Conservation (phyloP, 2,329 filamentous ascomycete genomes). For the Nemania bipapillata region DNA sequence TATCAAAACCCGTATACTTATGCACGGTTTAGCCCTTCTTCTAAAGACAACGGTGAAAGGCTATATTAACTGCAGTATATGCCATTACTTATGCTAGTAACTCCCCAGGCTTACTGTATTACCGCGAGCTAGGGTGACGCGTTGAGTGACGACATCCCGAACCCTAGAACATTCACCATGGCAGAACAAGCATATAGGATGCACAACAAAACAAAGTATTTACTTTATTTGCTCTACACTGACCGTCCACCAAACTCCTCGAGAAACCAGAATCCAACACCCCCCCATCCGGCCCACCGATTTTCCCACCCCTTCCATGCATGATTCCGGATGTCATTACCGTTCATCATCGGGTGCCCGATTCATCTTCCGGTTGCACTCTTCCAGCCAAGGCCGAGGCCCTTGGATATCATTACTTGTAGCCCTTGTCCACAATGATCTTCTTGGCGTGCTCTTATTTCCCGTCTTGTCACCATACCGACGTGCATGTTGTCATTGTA, state of each 20-base stretch:
- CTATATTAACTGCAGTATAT: too few relatives aligned
- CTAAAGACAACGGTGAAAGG: too few relatives aligned
- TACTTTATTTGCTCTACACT: constrained; percentile 33
- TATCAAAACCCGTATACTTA: too few relatives aligned
- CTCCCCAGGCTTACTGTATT: too few relatives aligned
- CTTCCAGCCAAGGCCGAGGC: constrained; percentile 4
- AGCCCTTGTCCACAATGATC: background rate
- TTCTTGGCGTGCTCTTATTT: constrained; percentile 7
- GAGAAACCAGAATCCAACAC: constrained; percentile 36
- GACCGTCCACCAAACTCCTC: constrained; percentile 37
- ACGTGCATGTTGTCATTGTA: constrained; percentile 41
- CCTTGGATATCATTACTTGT: constrained; percentile 13
- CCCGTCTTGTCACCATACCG: constrained; percentile 40
- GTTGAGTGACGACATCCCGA: background rate
- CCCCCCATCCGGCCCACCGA: constrained; percentile 26
- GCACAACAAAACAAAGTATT: constrained; percentile 12
- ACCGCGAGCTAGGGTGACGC: background rate
- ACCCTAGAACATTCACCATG: background rate
- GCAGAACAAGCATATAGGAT: background rate
- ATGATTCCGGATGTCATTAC: constrained; percentile 23
- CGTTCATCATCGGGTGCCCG: constrained; percentile 3
- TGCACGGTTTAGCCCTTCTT: too few relatives aligned
- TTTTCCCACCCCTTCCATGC: constrained; percentile 28
- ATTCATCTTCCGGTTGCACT: constrained; percentile 13
- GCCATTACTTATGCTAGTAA: too few relatives aligned